Evolutionary conservation across 768 basidiomycete species (phyloP), one percentile per base, ranked within the genome.

Genomic region (Pholiota conissans): DNA sequence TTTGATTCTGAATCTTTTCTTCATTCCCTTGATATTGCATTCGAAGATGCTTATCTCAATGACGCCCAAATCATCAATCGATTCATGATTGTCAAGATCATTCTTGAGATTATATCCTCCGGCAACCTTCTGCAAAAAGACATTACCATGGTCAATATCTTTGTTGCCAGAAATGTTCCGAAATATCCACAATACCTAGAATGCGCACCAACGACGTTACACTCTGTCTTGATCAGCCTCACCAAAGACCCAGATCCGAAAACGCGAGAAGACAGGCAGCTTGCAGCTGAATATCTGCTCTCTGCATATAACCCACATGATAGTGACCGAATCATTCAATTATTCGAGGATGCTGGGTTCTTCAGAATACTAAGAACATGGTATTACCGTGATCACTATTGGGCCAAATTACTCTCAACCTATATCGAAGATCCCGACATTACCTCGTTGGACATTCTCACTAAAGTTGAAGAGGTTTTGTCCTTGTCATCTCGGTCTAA

Each of bases 1-100:
- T 96, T 95, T 67, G 95, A 98, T 67, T 82, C 96, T 9, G 97
- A 99, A 71, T 91, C 93, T 0, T 91, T 95, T 69, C 84, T 99
- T 9, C 94, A 99, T 69, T 86, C 91, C 2, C 78, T 99, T 59
- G 97, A 99, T 71, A 86, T 95, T 58, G 94, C 92, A 0, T 96
- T 98, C 63, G 97, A 99, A 70, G 95, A 98, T 63, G 71, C 87
- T 1, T 96, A 90, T 74, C 83, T 98, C 29, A 94, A 95, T 68
- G 90, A 92, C 55, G 83, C 81, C 3, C 79, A 78, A 49, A 75
- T 77, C 26, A 79, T 89, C 52, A 90, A 80, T 61, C 89, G 96
- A 32, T 85, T 95, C 37, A 80, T 89, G 56, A 86, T 98, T 61
- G 77, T 95, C 66, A 89, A 89, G 64, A 87, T 93, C 54, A 76